Conservation (phyloP, 2,329 filamentous ascomycete genomes). For the Hysterium pulicare region DNA sequence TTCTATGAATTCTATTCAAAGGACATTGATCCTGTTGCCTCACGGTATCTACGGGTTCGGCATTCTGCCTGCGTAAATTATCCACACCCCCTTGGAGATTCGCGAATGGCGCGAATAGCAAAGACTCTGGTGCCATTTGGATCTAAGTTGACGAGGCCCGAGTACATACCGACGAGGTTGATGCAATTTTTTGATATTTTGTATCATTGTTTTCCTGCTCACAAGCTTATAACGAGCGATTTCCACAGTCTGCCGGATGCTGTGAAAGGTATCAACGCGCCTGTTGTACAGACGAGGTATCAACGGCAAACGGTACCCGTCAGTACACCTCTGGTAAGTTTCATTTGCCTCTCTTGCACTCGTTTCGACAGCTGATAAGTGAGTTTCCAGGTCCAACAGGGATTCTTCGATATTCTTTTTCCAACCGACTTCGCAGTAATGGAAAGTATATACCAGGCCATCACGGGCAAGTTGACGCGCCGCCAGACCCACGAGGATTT, state of each 20-base stretch:
- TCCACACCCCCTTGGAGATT: conserved; percentile 59
- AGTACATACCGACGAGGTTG: conserved; percentile 90
- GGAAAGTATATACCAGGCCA: conserved; percentile 86
- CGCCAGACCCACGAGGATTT: conserved; percentile 88
- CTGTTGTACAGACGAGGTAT: conserved; percentile 94
- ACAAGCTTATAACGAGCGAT: conserved; percentile 84
- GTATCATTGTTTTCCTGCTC: conserved; percentile 81
- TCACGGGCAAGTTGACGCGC: conserved; percentile 87
- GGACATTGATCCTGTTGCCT: conserved; percentile 75
- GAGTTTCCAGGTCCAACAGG: conserved; percentile 76
- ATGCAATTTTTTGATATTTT: conserved; percentile 97
- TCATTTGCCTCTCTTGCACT: neutral
- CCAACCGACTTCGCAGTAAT: conserved; percentile 91
- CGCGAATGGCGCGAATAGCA: conserved; percentile 58
- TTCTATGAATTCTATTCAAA: conserved; percentile 92
- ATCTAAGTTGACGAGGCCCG: conserved; percentile 73
- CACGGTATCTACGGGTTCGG: conserved; percentile 79
- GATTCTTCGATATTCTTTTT: conserved; percentile 98
- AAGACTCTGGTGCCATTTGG: conserved; percentile 65
- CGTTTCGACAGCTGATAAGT: conserved; percentile 6
- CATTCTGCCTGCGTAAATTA: conserved; percentile 65
- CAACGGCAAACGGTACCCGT: conserved; percentile 84
- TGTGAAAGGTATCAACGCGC: conserved; percentile 80
- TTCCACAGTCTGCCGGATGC: conserved; percentile 84
- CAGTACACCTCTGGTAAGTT: conserved; percentile 77